phyloP scores from a whole-genome alignment of 2,329 filamentous ascomycete genomes.

The Fusarium sp. region DNA sequence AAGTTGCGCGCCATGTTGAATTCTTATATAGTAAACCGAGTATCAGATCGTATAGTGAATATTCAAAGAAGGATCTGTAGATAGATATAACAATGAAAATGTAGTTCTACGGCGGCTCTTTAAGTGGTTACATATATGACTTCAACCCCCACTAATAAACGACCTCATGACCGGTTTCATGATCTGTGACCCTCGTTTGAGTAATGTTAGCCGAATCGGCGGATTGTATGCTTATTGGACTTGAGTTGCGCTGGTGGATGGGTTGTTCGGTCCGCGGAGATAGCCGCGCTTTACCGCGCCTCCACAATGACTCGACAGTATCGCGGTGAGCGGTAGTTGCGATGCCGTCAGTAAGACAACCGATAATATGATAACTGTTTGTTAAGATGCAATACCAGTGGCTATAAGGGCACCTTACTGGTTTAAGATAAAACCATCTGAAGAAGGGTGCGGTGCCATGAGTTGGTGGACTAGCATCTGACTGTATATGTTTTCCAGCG shows the following conservation, averaged over 20 bases:
- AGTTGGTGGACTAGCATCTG: neutral
- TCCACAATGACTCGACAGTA: slow-evolving; percentile 30
- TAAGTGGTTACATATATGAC: neutral
- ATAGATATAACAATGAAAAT: neutral
- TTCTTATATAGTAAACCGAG: too few relatives aligned
- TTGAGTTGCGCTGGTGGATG: slow-evolving; percentile 30
- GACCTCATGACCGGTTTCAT: slow-evolving; percentile 17
- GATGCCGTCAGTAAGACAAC: neutral
- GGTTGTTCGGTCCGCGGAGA: slow-evolving; percentile 39
- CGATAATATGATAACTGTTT: neutral
- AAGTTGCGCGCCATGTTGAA: slow-evolving; percentile 40
- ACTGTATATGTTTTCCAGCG: neutral
- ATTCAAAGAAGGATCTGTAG: neutral
- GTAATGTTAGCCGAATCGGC: slow-evolving; percentile 27
- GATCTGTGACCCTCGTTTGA: slow-evolving; percentile 14
- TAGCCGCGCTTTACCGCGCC: slow-evolving; percentile 39
- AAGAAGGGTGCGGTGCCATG: accelerated
- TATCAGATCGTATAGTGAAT: neutral
- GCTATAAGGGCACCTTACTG: neutral
- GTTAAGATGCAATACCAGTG: accelerated
- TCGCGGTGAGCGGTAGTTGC: neutral
- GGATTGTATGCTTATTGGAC: slow-evolving; percentile 42
- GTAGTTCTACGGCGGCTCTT: neutral
- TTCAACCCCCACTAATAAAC: neutral
- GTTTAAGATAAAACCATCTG: neutral